These are phyloP conservation scores for Bacterosira constricta DNA, from an alignment of 108 stramenopile species.

Conservation along the genomic window DNA sequence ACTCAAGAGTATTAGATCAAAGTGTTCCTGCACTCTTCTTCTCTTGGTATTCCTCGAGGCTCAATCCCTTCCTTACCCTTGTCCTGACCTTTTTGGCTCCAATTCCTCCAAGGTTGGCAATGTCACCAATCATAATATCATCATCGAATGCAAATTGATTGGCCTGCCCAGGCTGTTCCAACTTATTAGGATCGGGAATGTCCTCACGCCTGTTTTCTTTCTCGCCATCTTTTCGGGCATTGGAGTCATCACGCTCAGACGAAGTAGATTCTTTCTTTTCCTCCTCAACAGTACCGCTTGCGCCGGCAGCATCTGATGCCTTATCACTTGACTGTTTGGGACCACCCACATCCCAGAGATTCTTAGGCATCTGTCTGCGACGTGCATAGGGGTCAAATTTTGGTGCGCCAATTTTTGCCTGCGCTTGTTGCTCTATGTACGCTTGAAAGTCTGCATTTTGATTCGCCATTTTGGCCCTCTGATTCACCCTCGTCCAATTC, in stretches of 20 bases:
- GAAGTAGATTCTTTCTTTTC: slow-evolving; percentile 54
- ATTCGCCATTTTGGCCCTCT: slow-evolving; percentile 72
- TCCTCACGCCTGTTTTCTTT: slow-evolving; percentile 47
- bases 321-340: slow-evolving; percentile 52
- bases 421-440: slow-evolving; percentile 56
- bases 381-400: slow-evolving; percentile 89
- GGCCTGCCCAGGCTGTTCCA: slow-evolving; percentile 44
- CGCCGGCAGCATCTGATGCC: slow-evolving; percentile 34
- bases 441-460: slow-evolving; percentile 73
- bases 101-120: slow-evolving; percentile 50
- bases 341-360: slow-evolving; percentile 86
- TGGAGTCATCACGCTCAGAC: slow-evolving; percentile 39
- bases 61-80: slow-evolving; percentile 73
- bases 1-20: slow-evolving; percentile 1
- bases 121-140: slow-evolving; percentile 66
- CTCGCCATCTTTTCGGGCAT: slow-evolving; percentile 36
- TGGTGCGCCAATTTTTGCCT: slow-evolving; percentile 43
- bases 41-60: slow-evolving; percentile 73
- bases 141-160: slow-evolving; percentile 82
- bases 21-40: slow-evolving; percentile 74
- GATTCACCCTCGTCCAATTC: slow-evolving; percentile 88
- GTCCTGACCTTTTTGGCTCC: slow-evolving; percentile 43
- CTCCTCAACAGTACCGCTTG: slow-evolving; percentile 48
- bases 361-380: slow-evolving; percentile 88
- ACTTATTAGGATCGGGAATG: slow-evolving; percentile 34